A percentile compares a stretch with the other conserved stretches of the same genome.
Conservation (phyloP, 1,139 yeast genomes). For the Blastobotrys proliferans region DNA sequence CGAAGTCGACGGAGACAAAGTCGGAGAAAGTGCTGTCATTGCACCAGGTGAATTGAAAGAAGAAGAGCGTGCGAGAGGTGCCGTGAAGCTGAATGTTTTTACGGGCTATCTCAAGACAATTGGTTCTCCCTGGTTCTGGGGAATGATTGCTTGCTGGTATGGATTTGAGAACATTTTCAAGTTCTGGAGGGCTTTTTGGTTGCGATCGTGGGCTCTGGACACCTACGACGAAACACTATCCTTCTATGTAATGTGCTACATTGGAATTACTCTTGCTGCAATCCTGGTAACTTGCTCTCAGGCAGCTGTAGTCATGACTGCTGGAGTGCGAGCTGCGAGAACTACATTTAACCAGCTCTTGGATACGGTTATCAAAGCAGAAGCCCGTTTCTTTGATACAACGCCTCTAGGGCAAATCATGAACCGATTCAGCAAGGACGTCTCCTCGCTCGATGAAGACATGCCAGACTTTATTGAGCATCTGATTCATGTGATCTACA, state of each 20-base stretch:
- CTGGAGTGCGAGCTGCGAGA: slow-evolving; percentile 62
- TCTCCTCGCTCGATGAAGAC: slow-evolving; percentile 91
- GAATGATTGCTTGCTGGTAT: slow-evolving; percentile 47
- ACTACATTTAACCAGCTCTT: slow-evolving; percentile 65
- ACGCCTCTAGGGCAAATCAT: slow-evolving; percentile 95
- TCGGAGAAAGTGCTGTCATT: background rate
- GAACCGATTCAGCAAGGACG: slow-evolving; percentile 95
- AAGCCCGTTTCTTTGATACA: slow-evolving; percentile 83
- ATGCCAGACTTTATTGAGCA: slow-evolving; percentile 78
- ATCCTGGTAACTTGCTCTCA: background rate
- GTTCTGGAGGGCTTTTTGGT: slow-evolving; percentile 79
- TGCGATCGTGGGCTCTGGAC: slow-evolving; percentile 65
- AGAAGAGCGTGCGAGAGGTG: background rate
- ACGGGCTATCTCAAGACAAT: slow-evolving; percentile 50
- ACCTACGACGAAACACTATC: slow-evolving; percentile 2
- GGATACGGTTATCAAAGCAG: slow-evolving; percentile 61
- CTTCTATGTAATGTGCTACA: slow-evolving; percentile 53
- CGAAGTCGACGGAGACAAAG: background rate
- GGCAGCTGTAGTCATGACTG: background rate
- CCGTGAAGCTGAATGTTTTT: slow-evolving; percentile 66
- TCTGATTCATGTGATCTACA: slow-evolving; percentile 62
- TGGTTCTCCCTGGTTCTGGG: slow-evolving; percentile 48
- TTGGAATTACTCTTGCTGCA: no score
- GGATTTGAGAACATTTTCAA: slow-evolving; percentile 62
- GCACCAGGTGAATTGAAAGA: background rate